Evolutionary conservation across 306 rosid species (phyloP).

Genomic region (Rubus idaeus): DNA sequence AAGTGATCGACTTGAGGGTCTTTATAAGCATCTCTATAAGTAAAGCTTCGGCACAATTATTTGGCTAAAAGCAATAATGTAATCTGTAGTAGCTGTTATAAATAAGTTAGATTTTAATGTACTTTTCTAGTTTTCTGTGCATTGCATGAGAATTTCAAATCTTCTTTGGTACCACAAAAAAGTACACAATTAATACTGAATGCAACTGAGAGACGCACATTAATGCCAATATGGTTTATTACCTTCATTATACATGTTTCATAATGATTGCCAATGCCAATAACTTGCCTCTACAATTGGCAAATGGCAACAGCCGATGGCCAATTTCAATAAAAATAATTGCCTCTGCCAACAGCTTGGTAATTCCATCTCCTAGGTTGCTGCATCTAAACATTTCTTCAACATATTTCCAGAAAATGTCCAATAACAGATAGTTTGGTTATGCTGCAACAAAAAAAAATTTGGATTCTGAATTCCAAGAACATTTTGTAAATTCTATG

Average conservation of each 20-base stretch:
- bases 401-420: not conserved
- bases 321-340: not conserved
- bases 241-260: not conserved
- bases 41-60: not conserved
- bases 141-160: not conserved
- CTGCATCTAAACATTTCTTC: not conserved
- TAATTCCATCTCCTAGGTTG: not conserved
- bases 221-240: not conserved
- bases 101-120: not conserved
- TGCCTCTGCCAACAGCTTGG: not conserved
- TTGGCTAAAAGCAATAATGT: not conserved
- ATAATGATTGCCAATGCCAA: not conserved
- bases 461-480: too few relatives aligned
- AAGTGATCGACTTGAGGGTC: not conserved
- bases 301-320: not conserved
- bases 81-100: not conserved
- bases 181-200: not conserved
- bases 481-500: conserved; percentile 4
- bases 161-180: not conserved
- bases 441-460: too few relatives aligned
- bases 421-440: not conserved
- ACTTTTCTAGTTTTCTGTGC: not conserved
- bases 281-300: too few relatives aligned
- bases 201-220: not conserved
- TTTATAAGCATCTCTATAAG: not conserved